phyloP scores from a whole-genome alignment of 257 asterid genomes.

The Solanum chmielewskii region DNA sequence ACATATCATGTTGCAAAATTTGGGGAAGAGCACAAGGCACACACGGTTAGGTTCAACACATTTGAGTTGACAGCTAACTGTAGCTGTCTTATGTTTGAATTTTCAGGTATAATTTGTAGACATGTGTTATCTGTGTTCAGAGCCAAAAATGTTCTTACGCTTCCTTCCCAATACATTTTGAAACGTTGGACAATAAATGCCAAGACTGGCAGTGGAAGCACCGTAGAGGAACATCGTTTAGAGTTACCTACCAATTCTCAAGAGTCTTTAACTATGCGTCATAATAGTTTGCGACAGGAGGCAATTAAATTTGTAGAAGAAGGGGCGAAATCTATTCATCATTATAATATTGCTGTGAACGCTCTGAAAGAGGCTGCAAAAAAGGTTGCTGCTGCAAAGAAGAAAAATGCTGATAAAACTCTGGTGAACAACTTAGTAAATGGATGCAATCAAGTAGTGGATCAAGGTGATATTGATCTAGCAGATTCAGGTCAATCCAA shows the following conservation, averaged over 20 bases:
- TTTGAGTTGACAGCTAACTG: constrained; percentile 63
- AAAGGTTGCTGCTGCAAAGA: constrained; percentile 51
- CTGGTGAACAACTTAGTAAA: constrained; percentile 22
- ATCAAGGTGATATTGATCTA: constrained; percentile 21
- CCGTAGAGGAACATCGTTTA: constrained; percentile 15
- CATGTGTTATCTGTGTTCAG: constrained; percentile 76
- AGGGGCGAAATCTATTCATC: constrained; percentile 77
- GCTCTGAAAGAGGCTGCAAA: constrained; percentile 69
- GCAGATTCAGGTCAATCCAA: constrained; percentile 37
- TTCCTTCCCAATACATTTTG: constrained; percentile 65
- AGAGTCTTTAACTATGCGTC: constrained; percentile 44
- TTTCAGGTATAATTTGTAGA: constrained; percentile 69
- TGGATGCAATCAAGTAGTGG: constrained; percentile 32
- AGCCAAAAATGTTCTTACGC: constrained; percentile 59
- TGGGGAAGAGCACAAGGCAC: constrained; percentile 72
- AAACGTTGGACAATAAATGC: constrained; percentile 92
- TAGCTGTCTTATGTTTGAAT: constrained; percentile 73
- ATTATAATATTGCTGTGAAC: constrained; percentile 59
- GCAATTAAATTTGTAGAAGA: constrained; percentile 78
- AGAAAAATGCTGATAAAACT: constrained; percentile 21
- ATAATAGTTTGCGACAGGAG: constrained; percentile 55
- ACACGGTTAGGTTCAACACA: constrained; percentile 43
- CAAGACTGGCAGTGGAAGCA: constrained; percentile 24
- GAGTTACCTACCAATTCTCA: constrained; percentile 20
- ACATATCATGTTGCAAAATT: constrained; percentile 64